A percentile compares a stretch with the other conserved stretches of the same genome.
phyloP scores from a whole-genome alignment of 202 grass and related monocot species.

The Saccharum hybrid region DNA sequence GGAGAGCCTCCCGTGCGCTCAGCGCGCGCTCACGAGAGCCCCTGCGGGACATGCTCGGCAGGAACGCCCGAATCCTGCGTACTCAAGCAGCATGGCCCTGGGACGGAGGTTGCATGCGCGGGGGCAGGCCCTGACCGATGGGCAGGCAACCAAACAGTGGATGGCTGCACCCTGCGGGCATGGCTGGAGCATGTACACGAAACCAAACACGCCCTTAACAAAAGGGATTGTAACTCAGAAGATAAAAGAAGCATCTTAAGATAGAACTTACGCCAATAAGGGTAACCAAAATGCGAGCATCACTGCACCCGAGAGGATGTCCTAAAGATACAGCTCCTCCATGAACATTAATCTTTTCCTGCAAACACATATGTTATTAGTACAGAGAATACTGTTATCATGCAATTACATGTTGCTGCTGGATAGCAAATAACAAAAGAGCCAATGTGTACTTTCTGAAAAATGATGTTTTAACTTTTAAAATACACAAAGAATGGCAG shows the following conservation, averaged over 20 bases:
- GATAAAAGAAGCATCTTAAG: background rate
- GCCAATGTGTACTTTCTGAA: background rate
- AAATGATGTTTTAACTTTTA: background rate
- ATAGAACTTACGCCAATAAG: constrained; percentile 55
- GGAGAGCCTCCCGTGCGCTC: too few species aligned
- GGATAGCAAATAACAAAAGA: too few species aligned
- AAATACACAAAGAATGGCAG: background rate
- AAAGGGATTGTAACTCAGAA: background rate
- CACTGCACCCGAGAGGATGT: constrained; percentile 91
- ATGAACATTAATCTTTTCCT: constrained; percentile 95
- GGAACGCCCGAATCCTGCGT: too few species aligned
- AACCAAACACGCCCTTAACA: too few species aligned
- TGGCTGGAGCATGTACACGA: too few species aligned
- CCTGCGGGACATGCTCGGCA: too few species aligned
- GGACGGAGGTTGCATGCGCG: too few species aligned
- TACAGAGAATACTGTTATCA: background rate
- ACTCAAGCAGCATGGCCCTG: too few species aligned
- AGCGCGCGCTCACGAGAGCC: too few species aligned
- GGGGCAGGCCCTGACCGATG: too few species aligned
- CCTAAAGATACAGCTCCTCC: constrained; percentile 89
- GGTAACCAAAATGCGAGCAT: constrained; percentile 89
- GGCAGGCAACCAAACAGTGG: too few species aligned
- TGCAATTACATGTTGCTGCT: background rate
- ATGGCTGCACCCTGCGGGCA: too few species aligned
- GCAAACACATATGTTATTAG: constrained; percentile 30